A percentile compares a stretch with the other conserved stretches of the same genome.
These are phyloP conservation scores for Kernera saxatilis DNA, from an alignment of 345 rosid genomes.

Conservation along the genomic window DNA sequence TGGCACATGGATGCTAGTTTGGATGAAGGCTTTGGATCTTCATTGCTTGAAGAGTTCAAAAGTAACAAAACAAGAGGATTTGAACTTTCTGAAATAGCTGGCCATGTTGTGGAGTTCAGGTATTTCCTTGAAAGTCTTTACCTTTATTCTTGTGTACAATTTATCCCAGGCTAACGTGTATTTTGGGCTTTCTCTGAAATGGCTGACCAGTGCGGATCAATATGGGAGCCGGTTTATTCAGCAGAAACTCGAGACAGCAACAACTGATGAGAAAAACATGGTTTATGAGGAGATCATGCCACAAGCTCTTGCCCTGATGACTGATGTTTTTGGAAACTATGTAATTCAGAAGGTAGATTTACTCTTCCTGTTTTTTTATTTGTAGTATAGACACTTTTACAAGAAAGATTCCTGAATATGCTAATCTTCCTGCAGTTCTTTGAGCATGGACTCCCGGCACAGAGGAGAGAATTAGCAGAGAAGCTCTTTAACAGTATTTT, in stretches of 20 bases:
- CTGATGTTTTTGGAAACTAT: conserved; percentile 95
- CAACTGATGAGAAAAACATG: conserved; percentile 79
- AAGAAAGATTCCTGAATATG: neutral
- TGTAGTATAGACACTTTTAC: neutral
- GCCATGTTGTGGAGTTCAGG: conserved; percentile 83
- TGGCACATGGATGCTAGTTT: conserved; percentile 56
- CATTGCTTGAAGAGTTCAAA: conserved; percentile 74
- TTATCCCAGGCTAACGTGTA: neutral
- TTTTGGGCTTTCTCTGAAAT: neutral
- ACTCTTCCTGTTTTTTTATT: neutral
- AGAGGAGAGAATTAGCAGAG: conserved; percentile 78
- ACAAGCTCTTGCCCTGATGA: conserved; percentile 73
- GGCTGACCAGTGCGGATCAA: conserved; percentile 59
- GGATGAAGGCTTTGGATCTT: conserved; percentile 52
- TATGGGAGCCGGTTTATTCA: conserved; percentile 97
- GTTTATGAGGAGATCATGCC: conserved; percentile 90
- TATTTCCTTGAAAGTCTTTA: conserved; percentile 1
- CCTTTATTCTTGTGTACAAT: neutral
- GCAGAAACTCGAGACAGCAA: conserved; percentile 92
- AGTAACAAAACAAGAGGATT: conserved; percentile 61
- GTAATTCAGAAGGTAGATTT: conserved; percentile 82
- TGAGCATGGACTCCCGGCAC: conserved; percentile 87
- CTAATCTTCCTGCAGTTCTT: conserved; percentile 52
- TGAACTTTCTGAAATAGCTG: conserved; percentile 65
- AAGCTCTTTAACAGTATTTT: conserved; percentile 77